Evolutionary conservation across 306 rosid species (phyloP).

Genomic region (Adenanthera pavonina): DNA sequence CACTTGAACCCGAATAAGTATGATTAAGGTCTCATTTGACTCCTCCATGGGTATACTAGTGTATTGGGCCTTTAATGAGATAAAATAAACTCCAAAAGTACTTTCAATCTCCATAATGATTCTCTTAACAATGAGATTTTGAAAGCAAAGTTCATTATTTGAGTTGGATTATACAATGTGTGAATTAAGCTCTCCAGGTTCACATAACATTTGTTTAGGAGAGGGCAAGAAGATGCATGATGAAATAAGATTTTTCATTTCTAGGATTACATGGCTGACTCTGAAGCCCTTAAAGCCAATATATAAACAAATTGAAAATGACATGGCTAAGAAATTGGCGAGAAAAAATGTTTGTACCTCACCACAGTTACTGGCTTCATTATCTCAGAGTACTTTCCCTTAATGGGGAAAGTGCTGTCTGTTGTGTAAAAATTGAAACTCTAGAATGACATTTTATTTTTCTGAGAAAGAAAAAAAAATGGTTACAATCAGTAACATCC

Average conservation of each 20-base stretch:
- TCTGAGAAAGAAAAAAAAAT: background rate
- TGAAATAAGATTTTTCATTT: slow-evolving; percentile 18
- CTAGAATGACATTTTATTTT: slow-evolving; percentile 30
- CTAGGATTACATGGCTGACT: slow-evolving; percentile 31
- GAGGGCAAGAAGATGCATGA: slow-evolving; percentile 18
- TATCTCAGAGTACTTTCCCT: slow-evolving; percentile 9
- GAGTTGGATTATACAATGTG: too few species aligned
- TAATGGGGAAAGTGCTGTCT: slow-evolving; percentile 2
- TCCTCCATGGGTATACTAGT: too few species aligned
- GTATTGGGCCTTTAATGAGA: too few species aligned
- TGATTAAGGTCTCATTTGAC: too few species aligned
- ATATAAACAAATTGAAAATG: slow-evolving; percentile 25
- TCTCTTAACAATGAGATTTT: too few species aligned
- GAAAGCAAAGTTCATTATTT: too few species aligned
- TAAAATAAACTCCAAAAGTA: too few species aligned
- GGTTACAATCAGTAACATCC: slow-evolving; percentile 11
- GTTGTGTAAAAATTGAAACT: slow-evolving; percentile 33
- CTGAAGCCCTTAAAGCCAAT: slow-evolving; percentile 41
- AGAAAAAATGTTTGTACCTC: slow-evolving; percentile 38
- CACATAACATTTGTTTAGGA: slow-evolving; percentile 10
- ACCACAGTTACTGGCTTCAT: slow-evolving; percentile 14
- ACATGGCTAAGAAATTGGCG: slow-evolving; percentile 32
- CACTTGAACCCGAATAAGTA: too few species aligned
- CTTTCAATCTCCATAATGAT: too few species aligned
- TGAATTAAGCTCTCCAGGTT: too few species aligned